A percentile compares a stretch with the other conserved stretches of the same genome.
Conservation (phyloP, 352 stramenopile genomes). For the Plasmopara halstedii region DNA sequence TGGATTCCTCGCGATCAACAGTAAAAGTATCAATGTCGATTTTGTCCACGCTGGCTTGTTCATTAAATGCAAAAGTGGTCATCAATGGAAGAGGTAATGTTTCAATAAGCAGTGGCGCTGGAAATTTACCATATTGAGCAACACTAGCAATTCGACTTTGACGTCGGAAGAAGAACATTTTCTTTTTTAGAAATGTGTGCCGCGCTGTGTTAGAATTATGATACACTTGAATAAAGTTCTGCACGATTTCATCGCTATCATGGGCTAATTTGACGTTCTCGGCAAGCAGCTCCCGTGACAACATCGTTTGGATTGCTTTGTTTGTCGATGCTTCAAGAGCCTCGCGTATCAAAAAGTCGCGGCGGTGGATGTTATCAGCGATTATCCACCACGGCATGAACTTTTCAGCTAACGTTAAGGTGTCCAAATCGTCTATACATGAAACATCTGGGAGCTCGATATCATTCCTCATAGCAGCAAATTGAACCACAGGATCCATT, state of each 20-base stretch:
- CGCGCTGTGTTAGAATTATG: constrained; percentile 34
- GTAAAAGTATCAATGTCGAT: constrained; percentile 5
- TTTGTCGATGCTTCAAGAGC: constrained; percentile 34
- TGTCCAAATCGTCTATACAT: constrained; percentile 33
- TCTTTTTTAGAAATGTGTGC: constrained; percentile 41
- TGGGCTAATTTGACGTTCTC: constrained; percentile 2
- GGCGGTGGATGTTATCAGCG: constrained; percentile 36
- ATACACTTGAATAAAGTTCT: constrained; percentile 40
- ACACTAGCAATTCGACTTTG: constrained; percentile 34
- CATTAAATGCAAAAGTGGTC: constrained; percentile 26
- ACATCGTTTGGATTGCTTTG: constrained; percentile 24
- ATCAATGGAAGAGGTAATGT: constrained; percentile 26
- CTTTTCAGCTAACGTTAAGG: constrained; percentile 32
- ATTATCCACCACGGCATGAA: constrained; percentile 59
- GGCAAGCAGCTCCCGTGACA: constrained; percentile 22
- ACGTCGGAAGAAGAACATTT: constrained; percentile 37
- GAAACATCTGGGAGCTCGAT: constrained; percentile 50
- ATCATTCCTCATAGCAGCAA: constrained; percentile 46
- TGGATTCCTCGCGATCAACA: constrained; percentile 8
- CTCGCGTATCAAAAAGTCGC: constrained; percentile 45
- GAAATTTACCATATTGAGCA: constrained; percentile 33
- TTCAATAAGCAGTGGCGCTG: constrained; percentile 37
- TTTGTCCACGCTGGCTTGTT: constrained; percentile 6
- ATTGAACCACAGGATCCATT: constrained; percentile 45
- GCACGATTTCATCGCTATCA: neutral